phyloP scores from a whole-genome alignment of 2,329 filamentous ascomycete genomes.

The Tothia fuscella region DNA sequence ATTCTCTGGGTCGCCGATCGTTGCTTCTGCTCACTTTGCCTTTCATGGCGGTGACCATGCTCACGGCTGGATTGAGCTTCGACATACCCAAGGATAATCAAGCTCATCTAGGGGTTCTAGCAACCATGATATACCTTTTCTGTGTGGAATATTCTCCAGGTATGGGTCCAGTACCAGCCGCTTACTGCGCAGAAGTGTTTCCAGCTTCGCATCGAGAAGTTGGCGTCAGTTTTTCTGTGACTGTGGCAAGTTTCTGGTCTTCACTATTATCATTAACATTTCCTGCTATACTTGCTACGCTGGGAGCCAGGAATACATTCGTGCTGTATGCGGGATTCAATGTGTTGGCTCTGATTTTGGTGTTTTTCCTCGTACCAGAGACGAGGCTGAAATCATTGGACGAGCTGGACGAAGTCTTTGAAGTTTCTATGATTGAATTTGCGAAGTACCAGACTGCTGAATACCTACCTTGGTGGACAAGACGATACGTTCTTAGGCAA shows the following conservation, averaged over 20 bases:
- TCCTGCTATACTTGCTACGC: slow-evolving; percentile 23
- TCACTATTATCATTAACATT: slow-evolving; percentile 28
- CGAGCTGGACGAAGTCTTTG: slow-evolving; percentile 20
- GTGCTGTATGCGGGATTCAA: slow-evolving; percentile 27
- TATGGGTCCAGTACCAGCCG: slow-evolving; percentile 31
- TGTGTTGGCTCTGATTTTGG: slow-evolving; percentile 18
- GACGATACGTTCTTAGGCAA: no score
- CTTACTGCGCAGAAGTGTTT: slow-evolving; percentile 32
- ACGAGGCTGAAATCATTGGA: slow-evolving; percentile 22
- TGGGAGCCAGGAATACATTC: slow-evolving; percentile 27
- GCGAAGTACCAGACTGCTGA: no score
- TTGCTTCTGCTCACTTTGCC: slow-evolving; percentile 35
- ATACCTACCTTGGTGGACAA: no score
- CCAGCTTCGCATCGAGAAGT: slow-evolving; percentile 33
- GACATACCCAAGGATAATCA: slow-evolving; percentile 19
- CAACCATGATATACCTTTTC: slow-evolving; percentile 36
- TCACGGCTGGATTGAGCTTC: slow-evolving; percentile 35
- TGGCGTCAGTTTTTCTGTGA: slow-evolving; percentile 17
- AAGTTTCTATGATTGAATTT: background rate
- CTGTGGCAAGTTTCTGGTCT: slow-evolving; percentile 23
- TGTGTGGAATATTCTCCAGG: slow-evolving; percentile 39
- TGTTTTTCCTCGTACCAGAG: slow-evolving; percentile 22
- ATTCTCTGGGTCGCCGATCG: slow-evolving; percentile 32
- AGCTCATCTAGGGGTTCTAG: slow-evolving; percentile 23
- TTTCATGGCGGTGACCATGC: slow-evolving; percentile 36